Conservation (phyloP, 2,329 filamentous ascomycete genomes). For the Fonsecaea pedrosoi region DNA sequence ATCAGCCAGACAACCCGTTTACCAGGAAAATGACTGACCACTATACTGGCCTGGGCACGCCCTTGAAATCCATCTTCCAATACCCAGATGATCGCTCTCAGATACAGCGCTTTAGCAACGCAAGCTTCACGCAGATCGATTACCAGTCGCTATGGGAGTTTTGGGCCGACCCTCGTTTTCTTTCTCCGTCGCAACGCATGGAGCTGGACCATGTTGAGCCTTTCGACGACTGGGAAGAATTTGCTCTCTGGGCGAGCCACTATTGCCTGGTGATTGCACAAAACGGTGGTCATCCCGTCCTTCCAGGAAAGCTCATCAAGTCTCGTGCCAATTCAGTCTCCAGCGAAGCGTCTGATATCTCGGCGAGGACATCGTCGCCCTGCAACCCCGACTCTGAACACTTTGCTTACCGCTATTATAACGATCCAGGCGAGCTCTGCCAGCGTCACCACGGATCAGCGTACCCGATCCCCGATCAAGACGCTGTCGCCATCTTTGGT, state of each 20-base stretch:
- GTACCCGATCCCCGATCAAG: slow-evolving; percentile 48
- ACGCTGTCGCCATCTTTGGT: slow-evolving; percentile 49
- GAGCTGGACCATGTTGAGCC: slow-evolving; percentile 75
- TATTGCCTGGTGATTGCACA: slow-evolving; percentile 67
- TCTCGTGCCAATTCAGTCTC: slow-evolving; percentile 32
- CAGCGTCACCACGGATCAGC: slow-evolving; percentile 68
- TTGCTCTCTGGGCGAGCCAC: slow-evolving; percentile 81
- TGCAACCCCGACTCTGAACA: slow-evolving; percentile 29
- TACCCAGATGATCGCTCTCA: slow-evolving; percentile 73
- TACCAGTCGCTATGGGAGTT: slow-evolving; percentile 79
- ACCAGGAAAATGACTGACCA: slow-evolving; percentile 47
- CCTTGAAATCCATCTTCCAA: slow-evolving; percentile 54
- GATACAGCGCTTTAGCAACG: slow-evolving; percentile 66
- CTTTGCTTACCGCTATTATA: slow-evolving; percentile 44
- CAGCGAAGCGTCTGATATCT: slow-evolving; percentile 38
- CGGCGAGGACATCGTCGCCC: slow-evolving; percentile 37
- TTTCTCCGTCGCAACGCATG: slow-evolving; percentile 65
- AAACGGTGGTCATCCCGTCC: slow-evolving; percentile 29
- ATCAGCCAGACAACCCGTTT: slow-evolving; percentile 80
- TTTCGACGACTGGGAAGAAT: slow-evolving; percentile 95
- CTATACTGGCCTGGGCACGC: slow-evolving; percentile 37
- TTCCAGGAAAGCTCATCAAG: slow-evolving; percentile 24
- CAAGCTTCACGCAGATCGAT: slow-evolving; percentile 70
- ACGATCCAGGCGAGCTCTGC: slow-evolving; percentile 52
- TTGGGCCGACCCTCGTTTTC: slow-evolving; percentile 74